Conservation (phyloP, 2,329 filamentous ascomycete genomes). For the Venturia carpophila region DNA sequence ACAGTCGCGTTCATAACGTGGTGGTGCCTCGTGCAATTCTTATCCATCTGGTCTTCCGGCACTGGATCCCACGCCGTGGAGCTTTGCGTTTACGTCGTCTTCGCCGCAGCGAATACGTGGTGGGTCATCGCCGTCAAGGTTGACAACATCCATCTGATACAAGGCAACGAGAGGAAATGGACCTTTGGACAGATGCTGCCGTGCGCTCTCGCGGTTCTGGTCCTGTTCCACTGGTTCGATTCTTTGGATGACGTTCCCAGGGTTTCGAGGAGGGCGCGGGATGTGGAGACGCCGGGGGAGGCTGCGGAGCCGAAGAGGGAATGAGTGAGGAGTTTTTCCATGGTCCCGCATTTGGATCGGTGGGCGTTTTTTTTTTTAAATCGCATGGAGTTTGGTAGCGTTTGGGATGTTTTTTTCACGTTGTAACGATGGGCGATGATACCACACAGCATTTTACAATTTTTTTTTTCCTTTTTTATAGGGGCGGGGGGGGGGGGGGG, state of each 20-base stretch:
- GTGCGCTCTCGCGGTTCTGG: slow-evolving; percentile 2
- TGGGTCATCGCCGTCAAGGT: slow-evolving; percentile 15
- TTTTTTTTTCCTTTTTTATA: no score
- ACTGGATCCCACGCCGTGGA: slow-evolving; percentile 9
- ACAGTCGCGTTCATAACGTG: background rate
- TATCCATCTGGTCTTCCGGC: slow-evolving; percentile 14
- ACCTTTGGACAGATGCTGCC: slow-evolving; percentile 15
- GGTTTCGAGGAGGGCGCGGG: background rate
- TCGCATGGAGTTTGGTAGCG: background rate
- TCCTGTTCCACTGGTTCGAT: slow-evolving; percentile 16
- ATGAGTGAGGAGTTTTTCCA: background rate
- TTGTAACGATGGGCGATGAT: background rate
- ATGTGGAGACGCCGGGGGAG: background rate
- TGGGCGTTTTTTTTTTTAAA: background rate
- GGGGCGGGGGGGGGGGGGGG: no score
- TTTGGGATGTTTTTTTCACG: background rate
- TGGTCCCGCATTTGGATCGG: background rate
- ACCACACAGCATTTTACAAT: background rate
- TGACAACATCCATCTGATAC: background rate
- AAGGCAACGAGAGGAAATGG: slow-evolving; percentile 9
- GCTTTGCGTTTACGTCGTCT: slow-evolving; percentile 10
- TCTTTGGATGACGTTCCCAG: background rate
- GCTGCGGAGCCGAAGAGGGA: background rate
- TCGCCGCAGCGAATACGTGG: slow-evolving; percentile 9
- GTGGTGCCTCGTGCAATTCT: slow-evolving; percentile 14